A percentile compares a stretch with the other conserved stretches of the same genome.
Evolutionary conservation across 306 rosid genomes (phyloP).

Genomic region (Glycine tomentella): DNA sequence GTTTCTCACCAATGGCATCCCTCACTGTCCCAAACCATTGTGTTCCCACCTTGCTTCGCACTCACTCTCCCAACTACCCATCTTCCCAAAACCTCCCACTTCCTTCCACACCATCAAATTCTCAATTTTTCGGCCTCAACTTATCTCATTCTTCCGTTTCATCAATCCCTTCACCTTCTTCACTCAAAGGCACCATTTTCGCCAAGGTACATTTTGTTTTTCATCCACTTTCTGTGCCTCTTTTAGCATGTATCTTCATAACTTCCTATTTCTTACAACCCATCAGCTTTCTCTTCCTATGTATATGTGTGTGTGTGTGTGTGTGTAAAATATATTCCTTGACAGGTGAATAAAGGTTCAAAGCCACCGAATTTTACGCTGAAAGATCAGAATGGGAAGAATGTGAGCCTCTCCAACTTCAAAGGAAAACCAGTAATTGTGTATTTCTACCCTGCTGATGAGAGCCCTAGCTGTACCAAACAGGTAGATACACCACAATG

Average conservation of each 20-base stretch:
- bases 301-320: neutral
- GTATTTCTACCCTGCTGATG: conserved; percentile 99
- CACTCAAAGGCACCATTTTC: conserved; percentile 53
- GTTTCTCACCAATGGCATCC: conserved; percentile 61
- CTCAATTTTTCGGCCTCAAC: conserved; percentile 74
- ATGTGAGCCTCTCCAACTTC: conserved; percentile 74
- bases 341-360: conserved; percentile 78
- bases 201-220: conserved; percentile 72
- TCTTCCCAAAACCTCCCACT: conserved; percentile 52
- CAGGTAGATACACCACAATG: conserved; percentile 58
- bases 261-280: neutral
- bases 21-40: conserved; percentile 61
- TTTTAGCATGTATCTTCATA: neutral
- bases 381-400: conserved; percentile 87
- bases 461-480: conserved; percentile 94
- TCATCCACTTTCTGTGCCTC: neutral
- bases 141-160: conserved; percentile 58
- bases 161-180: conserved; percentile 55
- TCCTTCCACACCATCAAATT: conserved; percentile 55
- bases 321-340: neutral
- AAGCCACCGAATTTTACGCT: conserved; percentile 81
- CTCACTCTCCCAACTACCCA: conserved; percentile 55
- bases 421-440: conserved; percentile 88
- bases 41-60: conserved; percentile 55
- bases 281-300: neutral